Evolutionary conservation across 177 flowering plant genomes (phyloP).

Genomic region (Vitis hybrid): DNA sequence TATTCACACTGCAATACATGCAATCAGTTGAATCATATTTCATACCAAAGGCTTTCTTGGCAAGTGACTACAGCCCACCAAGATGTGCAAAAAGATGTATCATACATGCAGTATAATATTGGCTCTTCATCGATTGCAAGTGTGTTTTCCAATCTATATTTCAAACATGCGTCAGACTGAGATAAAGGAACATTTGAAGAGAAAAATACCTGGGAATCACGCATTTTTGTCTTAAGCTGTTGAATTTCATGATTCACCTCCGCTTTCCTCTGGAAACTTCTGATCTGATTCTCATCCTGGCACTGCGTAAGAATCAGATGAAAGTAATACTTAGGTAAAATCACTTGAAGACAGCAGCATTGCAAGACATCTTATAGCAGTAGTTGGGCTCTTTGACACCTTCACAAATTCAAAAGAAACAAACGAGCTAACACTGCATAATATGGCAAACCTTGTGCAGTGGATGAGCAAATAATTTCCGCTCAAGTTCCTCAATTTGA

Average conservation of each 20-base stretch:
- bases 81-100: no score
- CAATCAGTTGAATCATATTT: no score
- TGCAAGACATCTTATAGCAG: no score
- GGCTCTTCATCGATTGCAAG: not conserved
- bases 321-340: not conserved
- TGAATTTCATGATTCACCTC: conserved; percentile 97
- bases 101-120: not conserved
- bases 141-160: not conserved
- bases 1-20: no score
- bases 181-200: conserved; percentile 4
- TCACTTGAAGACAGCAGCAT: not conserved
- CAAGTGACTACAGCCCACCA: no score
- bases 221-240: conserved; percentile 87
- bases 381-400: not conserved
- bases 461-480: conserved; percentile 70
- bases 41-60: no score
- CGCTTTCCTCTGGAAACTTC: conserved; percentile 81
- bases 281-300: conserved; percentile 72
- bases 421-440: not conserved
- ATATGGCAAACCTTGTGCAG: conserved; percentile 65
- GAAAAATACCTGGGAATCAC: conserved; percentile 86
- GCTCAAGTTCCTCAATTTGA: conserved; percentile 84
- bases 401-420: not conserved
- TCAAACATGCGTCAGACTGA: conserved; percentile 1
- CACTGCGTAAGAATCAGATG: conserved; percentile 36